These are phyloP conservation scores for Entomortierella chlamydospora DNA, from an alignment of 192 early-diverging fungal genomes.

Conservation along the genomic window DNA sequence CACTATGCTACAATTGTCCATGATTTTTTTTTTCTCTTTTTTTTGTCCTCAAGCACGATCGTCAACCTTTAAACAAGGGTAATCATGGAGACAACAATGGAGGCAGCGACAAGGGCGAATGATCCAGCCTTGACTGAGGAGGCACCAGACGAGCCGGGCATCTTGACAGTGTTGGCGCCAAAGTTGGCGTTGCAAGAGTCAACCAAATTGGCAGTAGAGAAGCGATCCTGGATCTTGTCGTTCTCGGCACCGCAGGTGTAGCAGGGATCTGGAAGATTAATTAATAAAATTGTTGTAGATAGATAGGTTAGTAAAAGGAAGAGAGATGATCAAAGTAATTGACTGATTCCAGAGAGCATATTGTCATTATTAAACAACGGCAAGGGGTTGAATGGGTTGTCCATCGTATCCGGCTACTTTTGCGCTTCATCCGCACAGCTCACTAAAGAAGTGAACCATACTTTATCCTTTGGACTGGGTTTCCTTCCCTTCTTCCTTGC, in stretches of 20 bases:
- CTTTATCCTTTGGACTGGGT: background rate
- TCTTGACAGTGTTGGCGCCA: slow-evolving; percentile 40
- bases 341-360: no score
- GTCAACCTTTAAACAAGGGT: slow-evolving; percentile 26
- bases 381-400: background rate
- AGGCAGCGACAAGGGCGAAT: slow-evolving; percentile 24
- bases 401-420: background rate
- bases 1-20: background rate
- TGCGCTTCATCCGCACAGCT: background rate
- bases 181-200: slow-evolving; percentile 49
- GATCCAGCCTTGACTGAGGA: slow-evolving; percentile 26
- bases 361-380: no score
- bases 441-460: no score
- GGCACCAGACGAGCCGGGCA: slow-evolving; percentile 40
- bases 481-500: background rate
- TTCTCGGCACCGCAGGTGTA: slow-evolving; percentile 47
- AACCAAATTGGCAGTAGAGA: slow-evolving; percentile 37
- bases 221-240: slow-evolving; percentile 43
- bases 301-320: background rate
- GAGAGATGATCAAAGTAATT: background rate
- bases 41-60: background rate
- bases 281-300: no score
- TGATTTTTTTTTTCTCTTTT: background rate
- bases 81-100: slow-evolving; percentile 32
- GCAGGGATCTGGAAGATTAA: slow-evolving; percentile 53